Percentiles rank a stretch among this genome's conserved stretches.
These are phyloP conservation scores for Coix lacrymajobi DNA, from an alignment of 176 grass and related monocot species.

Conservation along the genomic window DNA sequence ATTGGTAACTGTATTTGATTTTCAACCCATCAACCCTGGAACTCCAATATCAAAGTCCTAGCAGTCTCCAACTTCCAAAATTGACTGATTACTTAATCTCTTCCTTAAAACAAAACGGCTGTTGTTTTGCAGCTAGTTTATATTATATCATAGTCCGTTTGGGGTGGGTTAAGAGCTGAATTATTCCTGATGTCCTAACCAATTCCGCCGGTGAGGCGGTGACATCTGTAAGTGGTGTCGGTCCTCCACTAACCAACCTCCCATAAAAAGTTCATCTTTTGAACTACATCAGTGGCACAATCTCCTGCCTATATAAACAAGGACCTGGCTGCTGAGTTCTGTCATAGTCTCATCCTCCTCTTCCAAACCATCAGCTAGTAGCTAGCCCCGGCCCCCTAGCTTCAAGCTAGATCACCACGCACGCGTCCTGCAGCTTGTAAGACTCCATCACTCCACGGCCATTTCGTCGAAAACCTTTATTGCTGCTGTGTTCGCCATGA, in stretches of 20 bases:
- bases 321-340: not conserved
- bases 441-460: slow-evolving; percentile 37
- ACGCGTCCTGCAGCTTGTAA: not conserved
- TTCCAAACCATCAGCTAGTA: not conserved
- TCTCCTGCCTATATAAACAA: slow-evolving; percentile 37
- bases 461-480: not conserved
- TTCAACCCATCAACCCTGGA: no score
- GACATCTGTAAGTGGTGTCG: not conserved
- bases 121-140: not conserved
- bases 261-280: not conserved
- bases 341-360: not conserved
- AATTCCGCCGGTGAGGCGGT: not conserved
- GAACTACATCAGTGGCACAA: not conserved
- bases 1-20: no score
- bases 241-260: not conserved
- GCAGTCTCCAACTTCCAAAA: not conserved
- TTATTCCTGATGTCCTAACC: not conserved
- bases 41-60: not conserved
- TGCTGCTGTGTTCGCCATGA: not conserved
- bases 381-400: not conserved
- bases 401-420: not conserved
- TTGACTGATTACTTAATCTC: not conserved
- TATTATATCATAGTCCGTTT: no score
- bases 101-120: not conserved
- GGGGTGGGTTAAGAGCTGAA: no score